Base-by-base conservation (phyloP, 2,329 filamentous ascomycete genomes). In the Fusarium ramigenum region DNA sequence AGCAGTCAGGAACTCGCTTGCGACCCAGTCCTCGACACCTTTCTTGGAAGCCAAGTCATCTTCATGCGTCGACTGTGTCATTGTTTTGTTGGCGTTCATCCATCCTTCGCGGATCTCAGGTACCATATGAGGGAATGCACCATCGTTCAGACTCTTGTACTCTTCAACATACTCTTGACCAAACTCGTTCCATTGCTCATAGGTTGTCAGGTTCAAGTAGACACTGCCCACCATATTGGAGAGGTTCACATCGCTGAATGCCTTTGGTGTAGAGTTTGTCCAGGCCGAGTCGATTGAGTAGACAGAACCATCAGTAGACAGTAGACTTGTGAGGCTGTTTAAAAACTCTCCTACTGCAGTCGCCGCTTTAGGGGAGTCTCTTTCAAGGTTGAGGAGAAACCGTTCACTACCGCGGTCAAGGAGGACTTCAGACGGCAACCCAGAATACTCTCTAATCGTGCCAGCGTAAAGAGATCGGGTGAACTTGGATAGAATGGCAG, bases 151-250 rank as follows among this genome's bases (percentile, higher is more conserved):
- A 4, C 15, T 21, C 25, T 23, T 59, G 10, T 72, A 72, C 6
- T 68, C 32, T 1, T 63, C n/a, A 4, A 72, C 53, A 4, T 59
- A 72, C 0, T 47, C 47, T 5, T 47, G 23, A 2, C 69, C 69
- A 19, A 72, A 57, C 0, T 47, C 49, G 2, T 6, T 50, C 68
- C 63, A 72, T 2, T 72, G 69, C 4, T 72, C 69, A 14, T 63
- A 72, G 9, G 5, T 6, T 2, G 68, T 68, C 3, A 72, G 9
- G 9, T 43, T 70, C 0, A 42, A 2, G 14, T 70, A 70, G 21
- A 70, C n/a, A 2, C 11, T 14, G 0, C 9, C 16, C 1, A 50
- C 28, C 1, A 66, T 21, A 0, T 36, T n/a, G 1, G 44, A 43
- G 12, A 70, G 30, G 2, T 36, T 1, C 7, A 9, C 5, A 8